Base-by-base conservation (phyloP, 1,284 basidiomycete genomes). In the Butyriboletus pseudospeciosus region DNA sequence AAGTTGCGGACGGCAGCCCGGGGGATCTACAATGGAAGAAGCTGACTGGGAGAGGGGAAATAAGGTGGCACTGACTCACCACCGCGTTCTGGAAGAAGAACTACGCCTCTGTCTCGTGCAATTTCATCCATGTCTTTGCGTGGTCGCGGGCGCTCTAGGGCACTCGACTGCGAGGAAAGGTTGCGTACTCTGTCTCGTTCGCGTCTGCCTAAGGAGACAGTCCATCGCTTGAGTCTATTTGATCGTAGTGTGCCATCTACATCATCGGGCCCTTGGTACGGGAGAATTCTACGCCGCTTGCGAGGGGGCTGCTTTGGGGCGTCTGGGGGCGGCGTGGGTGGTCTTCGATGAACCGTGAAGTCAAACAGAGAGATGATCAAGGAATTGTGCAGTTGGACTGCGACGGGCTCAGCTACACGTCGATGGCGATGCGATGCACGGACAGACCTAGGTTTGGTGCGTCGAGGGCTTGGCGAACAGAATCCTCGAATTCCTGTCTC, bases 331-430 rank as follows among this genome's bases (percentile, higher is more conserved):
- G 86, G 83, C 0, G 84, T 82, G 1, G 82, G 80, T 14, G 81
- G 81, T 44, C 81, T 78, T 57, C 81, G 81, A 60, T 86, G 81
- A 0, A 84, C 80, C 0, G 88, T 87, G 23, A 86, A 84, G 65
- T 89, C 87, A 58, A 92, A 87, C 13, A 92, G 70, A 5, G 90
- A 89, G 38, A 90, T 88, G 45, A 92, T 83, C 30, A 92, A 76
- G 5, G 88, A 81, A 69, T 92, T 92, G 64, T 92, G 89, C 4
- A 91, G 73, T 67, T 88, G 86, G 34, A 90, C 86, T 87, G 61
- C 26, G 51, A 28, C 44, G 20, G 37, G 25, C 14, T 61, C 44
- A 63, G 57, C 52, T 41, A 12, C 28, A 28, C n/a, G 32, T 48
- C 43, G 45, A 48, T 23, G 55, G 23, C 32, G 55, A 40, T 37